Percentiles rank a stretch among this genome's conserved stretches.
These are phyloP conservation scores for Cyberlindnera maritima DNA, from an alignment of 805 yeast genomes.

Conservation along the genomic window DNA sequence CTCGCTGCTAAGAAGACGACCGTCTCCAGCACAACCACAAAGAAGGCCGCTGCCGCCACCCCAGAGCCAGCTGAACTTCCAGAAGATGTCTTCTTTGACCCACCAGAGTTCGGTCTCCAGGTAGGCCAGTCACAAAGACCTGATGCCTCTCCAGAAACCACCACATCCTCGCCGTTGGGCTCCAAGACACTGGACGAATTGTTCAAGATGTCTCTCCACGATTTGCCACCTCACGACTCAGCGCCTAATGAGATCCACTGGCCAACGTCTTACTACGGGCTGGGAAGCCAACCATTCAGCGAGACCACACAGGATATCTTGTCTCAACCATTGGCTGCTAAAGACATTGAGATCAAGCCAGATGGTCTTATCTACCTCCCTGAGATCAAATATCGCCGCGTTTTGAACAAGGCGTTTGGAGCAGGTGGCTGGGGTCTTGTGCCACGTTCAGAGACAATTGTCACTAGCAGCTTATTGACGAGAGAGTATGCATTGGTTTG, in stretches of 20 bases:
- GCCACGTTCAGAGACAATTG: constrained; percentile 81
- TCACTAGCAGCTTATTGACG: constrained; percentile 73
- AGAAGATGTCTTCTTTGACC: constrained; percentile 17
- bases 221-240: constrained; percentile 18
- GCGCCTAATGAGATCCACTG: constrained; percentile 50
- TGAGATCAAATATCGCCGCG: constrained; percentile 91
- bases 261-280: constrained; percentile 84
- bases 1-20: constrained; percentile 4
- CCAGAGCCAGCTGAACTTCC: constrained; percentile 1
- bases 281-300: constrained; percentile 77
- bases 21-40: neutral
- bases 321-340: constrained; percentile 55
- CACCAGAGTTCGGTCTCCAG: constrained; percentile 25
- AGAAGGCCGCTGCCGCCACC: neutral
- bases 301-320: constrained; percentile 58
- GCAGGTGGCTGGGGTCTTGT: constrained; percentile 99
- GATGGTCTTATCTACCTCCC: constrained; percentile 92
- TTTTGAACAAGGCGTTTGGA: constrained; percentile 87
- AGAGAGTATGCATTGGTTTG: constrained; percentile 89
- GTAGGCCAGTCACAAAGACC: constrained; percentile 22
- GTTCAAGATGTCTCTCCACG: constrained; percentile 23
- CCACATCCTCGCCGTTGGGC: constrained; percentile 12
- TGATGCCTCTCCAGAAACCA: neutral
- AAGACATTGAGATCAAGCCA: constrained; percentile 91
- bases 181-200: constrained; percentile 18